Evolutionary conservation across 116 monocot species (phyloP).

Genomic region (Posidonia oceanica): DNA sequence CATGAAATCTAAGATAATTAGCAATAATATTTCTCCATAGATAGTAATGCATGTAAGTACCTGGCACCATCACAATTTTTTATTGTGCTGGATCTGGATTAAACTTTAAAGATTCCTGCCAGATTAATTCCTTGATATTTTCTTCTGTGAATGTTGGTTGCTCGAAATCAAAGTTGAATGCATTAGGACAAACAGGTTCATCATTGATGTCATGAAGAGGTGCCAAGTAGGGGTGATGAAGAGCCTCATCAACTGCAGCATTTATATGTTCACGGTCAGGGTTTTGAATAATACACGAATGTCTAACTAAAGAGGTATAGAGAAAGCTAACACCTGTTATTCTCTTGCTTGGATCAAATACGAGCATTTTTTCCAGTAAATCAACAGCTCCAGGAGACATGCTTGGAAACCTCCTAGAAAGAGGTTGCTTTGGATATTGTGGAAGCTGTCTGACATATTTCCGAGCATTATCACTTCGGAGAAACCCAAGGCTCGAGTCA

Average conservation of each 20-base stretch:
- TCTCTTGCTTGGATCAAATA: conserved; percentile 75
- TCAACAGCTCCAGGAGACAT: conserved; percentile 53
- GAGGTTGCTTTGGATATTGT: conserved; percentile 41
- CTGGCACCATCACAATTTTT: not conserved
- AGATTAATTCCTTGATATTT: conserved; percentile 68
- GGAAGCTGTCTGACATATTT: conserved; percentile 62
- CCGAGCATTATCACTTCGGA: conserved; percentile 51
- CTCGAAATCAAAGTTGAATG: conserved; percentile 79
- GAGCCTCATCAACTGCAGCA: conserved; percentile 73
- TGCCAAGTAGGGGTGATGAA: conserved; percentile 66
- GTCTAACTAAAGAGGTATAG: not conserved
- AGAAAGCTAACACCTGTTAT: conserved; percentile 39
- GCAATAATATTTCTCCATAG: no score
- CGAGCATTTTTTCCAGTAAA: conserved; percentile 61
- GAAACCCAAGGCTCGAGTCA: conserved; percentile 61
- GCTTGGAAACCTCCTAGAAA: conserved; percentile 35
- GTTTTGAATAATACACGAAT: not conserved
- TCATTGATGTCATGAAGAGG: conserved; percentile 77
- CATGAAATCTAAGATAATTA: no score
- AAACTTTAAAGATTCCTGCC: conserved; percentile 57
- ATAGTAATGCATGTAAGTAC: no score
- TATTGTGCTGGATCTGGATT: conserved; percentile 52
- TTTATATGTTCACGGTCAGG: not conserved
- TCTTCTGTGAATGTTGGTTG: conserved; percentile 66
- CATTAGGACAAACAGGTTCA: conserved; percentile 51